Percentiles rank a stretch among this genome's conserved stretches.
phyloP scores from a whole-genome alignment of 495 filamentous ascomycete genomes.

The Talaromyces thailandensis region DNA sequence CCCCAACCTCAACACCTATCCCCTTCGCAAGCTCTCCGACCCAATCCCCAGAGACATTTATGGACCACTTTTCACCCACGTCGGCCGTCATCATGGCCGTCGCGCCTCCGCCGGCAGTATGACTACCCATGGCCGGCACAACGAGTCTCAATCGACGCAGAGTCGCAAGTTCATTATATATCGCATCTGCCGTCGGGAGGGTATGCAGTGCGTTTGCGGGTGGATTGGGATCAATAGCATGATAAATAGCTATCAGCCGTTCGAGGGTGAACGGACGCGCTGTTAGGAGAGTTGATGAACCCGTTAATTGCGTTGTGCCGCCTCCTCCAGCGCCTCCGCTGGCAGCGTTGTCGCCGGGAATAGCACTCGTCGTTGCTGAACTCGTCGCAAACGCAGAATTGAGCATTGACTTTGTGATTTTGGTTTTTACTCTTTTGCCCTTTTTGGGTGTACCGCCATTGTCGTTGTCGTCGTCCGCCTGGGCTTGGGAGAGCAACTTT shows the following conservation, averaged over 20 bases:
- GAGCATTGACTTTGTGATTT: conserved; percentile 40
- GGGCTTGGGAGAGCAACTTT: conserved; percentile 34
- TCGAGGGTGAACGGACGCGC: conserved; percentile 77
- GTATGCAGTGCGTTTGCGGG: conserved; percentile 40
- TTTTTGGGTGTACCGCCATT: conserved; percentile 22
- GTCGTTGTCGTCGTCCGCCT: conserved; percentile 26
- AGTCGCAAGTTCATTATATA: conserved; percentile 69
- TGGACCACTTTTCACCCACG: conserved; percentile 37
- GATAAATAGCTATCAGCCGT: conserved; percentile 79
- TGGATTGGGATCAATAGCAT: conserved; percentile 62
- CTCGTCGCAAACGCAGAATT: conserved; percentile 31
- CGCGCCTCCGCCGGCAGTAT: conserved; percentile 12
- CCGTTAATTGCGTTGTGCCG: conserved; percentile 39
- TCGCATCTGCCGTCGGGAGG: conserved; percentile 45
- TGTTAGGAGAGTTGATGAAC: conserved; percentile 63
- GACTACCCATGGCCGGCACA: conserved; percentile 33
- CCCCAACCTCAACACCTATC: conserved; percentile 39
- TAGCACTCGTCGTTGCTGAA: conserved; percentile 29
- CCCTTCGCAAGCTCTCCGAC: conserved; percentile 38
- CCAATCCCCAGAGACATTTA: conserved; percentile 41
- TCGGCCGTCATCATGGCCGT: conserved; percentile 13
- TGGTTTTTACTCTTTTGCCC: conserved; percentile 30
- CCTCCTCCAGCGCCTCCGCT: conserved; percentile 8
- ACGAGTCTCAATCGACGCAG: conserved; percentile 70
- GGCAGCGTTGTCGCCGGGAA: background rate